Evolutionary conservation across 202 grass and related monocot genomes (phyloP), one percentile per base, ranked within the genome.

Genomic region (Panicum virgatum): DNA sequence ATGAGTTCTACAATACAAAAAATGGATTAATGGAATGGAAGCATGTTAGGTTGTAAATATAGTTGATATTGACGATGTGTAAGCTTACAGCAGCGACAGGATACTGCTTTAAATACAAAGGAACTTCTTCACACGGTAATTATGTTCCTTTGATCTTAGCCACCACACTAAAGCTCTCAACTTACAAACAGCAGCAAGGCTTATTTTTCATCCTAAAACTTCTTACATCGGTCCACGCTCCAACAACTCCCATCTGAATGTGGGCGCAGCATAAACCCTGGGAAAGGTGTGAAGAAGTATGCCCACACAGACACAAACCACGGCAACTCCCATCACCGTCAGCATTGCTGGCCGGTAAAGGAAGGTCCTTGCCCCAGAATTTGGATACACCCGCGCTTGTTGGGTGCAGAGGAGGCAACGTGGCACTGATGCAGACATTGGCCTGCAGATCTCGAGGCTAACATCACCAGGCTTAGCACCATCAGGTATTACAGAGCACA

Each of bases 241-340:
- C 86, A 99, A 26, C 78, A 96, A 30, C 36, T 99, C 97, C 97
- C 97, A 99, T 79, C 97, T 92, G 77, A 99, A 99, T 1, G 93
- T 90, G 0, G 91, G 97, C 1, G 90, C 91, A 1, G 83, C 90
- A 34, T 91, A 91, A 72, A 99, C 97, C 84, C 81, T 89, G 2
- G 97, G 97, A 2, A 87, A 76, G 26, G 93, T 90, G 42, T 99
- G 92, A 69, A 96, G 89, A 40, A 99, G 83, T 80, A 99, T 80
- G 2, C 93, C 97, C 2, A 99, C 91, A 71, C 97, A 99, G 12
- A 99, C 93, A 51, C 97, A 99, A 9, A 99, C 85, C 12, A 89
- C 93, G 1, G 97, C 97, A 0, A 99, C 89, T 1, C 97, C 97
- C 75, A 99, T 90, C 78, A 99, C 69, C 2, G 91, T 86, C 13